Base-by-base conservation (phyloP, 2,329 filamentous ascomycete species). In the Akanthomyces muscarius region DNA sequence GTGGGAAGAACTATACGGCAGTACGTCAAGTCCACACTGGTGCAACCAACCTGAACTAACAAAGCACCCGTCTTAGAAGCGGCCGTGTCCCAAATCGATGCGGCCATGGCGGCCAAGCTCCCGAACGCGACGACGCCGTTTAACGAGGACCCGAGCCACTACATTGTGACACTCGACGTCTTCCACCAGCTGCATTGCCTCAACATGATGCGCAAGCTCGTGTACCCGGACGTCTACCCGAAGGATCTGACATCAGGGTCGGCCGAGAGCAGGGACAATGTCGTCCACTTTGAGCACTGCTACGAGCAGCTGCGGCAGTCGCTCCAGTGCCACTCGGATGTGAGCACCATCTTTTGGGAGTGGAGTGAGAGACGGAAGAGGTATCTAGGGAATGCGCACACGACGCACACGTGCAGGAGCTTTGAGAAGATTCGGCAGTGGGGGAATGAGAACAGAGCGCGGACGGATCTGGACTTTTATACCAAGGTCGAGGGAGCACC, bases 131-230 rank as follows among this genome's bases (percentile, higher is more conserved):
- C 81, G 8, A 76, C 78, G 53, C 81, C 81, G 10, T 74, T 86
- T 36, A 80, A 80, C 68, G 81, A 79, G 5, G 77, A 87, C 66
- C 80, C 83, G 4, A 75, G 73, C 41, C 83, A 83, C 3, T 84
- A 83, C 62, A 78, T 82, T 64, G 78, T 80, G 55, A 83, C 83
- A 1, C 86, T 85, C 67, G 77, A 83, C 41, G 83, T 84, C 1
- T 84, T 79, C 5, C 72, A 84, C 36, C 81, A 84, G 67, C 74
- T 82, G 45, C 79, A 81, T 68, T 81, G 79, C 71, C 71, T 81
- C 48, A 81, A 81, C 69, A 67, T 81, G 61, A 71, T 76, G 70
- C 70, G 80, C 28, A 78, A 82, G 69, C 76, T 79, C 16, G 77
- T 79, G 1, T 81, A 81, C 68, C 79, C 77, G 61, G 77, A 78